Evolutionary conservation across 257 asterid genomes (phyloP).

Genomic region (Lycium ferocissimum): DNA sequence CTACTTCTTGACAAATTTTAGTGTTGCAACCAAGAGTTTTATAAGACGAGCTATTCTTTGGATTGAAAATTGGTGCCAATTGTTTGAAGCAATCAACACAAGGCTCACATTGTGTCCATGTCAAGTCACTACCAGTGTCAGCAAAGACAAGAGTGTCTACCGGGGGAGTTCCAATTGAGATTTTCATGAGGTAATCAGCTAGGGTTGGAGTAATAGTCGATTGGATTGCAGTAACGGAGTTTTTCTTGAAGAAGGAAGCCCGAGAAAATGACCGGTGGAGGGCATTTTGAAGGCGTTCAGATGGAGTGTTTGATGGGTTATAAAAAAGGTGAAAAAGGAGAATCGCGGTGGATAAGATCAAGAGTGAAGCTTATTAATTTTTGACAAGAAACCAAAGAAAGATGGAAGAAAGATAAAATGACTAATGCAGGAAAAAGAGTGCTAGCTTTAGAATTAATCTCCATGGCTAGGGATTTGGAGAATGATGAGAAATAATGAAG

Average conservation of each 20-base stretch:
- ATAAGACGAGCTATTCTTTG: conserved; percentile 35
- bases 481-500: neutral
- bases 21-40: conserved; percentile 14
- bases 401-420: conserved; percentile 1
- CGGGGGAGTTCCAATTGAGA: conserved; percentile 43
- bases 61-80: conserved; percentile 25
- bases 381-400: conserved; percentile 13
- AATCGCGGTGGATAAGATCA: conserved; percentile 48
- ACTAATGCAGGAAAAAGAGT: neutral
- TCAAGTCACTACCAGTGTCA: conserved; percentile 39
- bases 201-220: neutral
- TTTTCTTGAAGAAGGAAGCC: neutral
- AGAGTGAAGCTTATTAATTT: conserved; percentile 33
- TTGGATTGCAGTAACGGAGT: neutral
- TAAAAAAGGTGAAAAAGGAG: conserved; percentile 44
- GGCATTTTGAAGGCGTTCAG: conserved; percentile 28
- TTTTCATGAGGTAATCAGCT: conserved; percentile 39
- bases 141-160: conserved; percentile 24
- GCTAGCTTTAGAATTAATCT: neutral
- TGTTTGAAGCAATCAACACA: conserved; percentile 33
- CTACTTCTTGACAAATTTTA: neutral
- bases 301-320: conserved; percentile 32
- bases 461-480: neutral
- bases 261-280: conserved; percentile 39
- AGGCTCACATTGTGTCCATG: conserved; percentile 45